Percentiles rank a stretch among this genome's conserved stretches.
These are phyloP conservation scores for Annulohypoxylon truncatum DNA, from an alignment of 2,329 filamentous ascomycete species.

Conservation along the genomic window DNA sequence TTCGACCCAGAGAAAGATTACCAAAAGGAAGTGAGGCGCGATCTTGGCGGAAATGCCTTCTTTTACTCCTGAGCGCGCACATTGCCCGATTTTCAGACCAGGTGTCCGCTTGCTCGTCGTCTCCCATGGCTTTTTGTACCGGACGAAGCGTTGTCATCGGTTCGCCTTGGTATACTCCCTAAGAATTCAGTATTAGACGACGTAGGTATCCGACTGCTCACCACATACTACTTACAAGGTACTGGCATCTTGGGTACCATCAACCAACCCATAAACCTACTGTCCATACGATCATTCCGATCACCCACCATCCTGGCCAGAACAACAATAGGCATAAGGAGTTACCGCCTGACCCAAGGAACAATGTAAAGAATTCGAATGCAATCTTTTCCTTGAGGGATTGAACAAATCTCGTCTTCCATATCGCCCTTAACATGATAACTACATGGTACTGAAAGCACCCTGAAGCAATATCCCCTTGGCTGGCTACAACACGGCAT, in stretches of 20 bases:
- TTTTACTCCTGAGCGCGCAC: conserved; percentile 73
- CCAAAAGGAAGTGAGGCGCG: conserved; percentile 78
- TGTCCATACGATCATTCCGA: conserved; percentile 54
- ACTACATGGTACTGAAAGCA: conserved; percentile 18
- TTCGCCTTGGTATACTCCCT: background rate
- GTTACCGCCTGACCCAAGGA: conserved; percentile 64
- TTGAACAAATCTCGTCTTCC: conserved; percentile 51
- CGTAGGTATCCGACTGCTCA: background rate
- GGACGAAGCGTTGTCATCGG: background rate
- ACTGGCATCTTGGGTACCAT: conserved; percentile 2
- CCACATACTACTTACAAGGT: background rate
- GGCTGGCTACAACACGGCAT: conserved; percentile 48
- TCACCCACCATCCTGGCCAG: conserved; percentile 67
- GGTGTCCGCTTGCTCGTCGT: background rate
- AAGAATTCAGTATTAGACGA: background rate
- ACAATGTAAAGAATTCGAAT: conserved; percentile 63
- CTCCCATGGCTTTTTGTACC: background rate
- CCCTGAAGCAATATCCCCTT: conserved; percentile 47
- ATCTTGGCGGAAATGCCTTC: conserved; percentile 90
- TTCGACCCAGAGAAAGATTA: conserved; percentile 94
- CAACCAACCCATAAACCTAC: conserved; percentile 53
- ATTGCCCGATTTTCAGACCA: background rate
- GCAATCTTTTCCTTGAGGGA: conserved; percentile 60
- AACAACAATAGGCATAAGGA: conserved; percentile 62
- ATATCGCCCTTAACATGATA: conserved; percentile 45